A percentile compares a stretch with the other conserved stretches of the same genome.
Conservation (phyloP, 345 rosid genomes). For the Eucalyptus marginata region DNA sequence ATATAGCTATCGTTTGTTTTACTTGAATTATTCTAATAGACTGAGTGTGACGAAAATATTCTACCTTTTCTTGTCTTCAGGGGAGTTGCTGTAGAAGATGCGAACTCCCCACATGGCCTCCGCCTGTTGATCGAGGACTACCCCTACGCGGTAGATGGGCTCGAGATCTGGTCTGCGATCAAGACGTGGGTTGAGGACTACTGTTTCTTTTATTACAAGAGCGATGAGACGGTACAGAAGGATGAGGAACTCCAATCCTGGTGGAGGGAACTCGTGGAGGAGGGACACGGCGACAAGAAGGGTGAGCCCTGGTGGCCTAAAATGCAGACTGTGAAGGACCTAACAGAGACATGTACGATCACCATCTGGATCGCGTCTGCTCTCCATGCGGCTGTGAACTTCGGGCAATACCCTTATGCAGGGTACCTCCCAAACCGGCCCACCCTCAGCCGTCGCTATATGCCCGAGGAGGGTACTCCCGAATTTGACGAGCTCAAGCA, state of each 20-base stretch:
- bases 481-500: background rate
- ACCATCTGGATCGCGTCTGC: background rate
- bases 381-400: constrained; percentile 3
- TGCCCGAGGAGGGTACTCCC: background rate
- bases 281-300: constrained; percentile 34
- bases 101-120: background rate
- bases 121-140: constrained; percentile 10
- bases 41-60: background rate
- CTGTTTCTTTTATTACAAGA: constrained; percentile 14
- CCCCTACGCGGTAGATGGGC: constrained; percentile 34
- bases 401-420: constrained; percentile 3
- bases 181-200: constrained; percentile 24
- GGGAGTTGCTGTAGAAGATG: background rate
- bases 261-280: constrained; percentile 29
- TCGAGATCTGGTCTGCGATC: constrained; percentile 27
- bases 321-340: background rate
- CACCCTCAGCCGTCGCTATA: background rate
- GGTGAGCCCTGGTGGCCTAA: constrained; percentile 28
- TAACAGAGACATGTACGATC: background rate
- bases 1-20: background rate
- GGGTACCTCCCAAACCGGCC: background rate
- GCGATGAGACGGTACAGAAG: background rate
- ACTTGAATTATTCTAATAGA: background rate
- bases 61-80: background rate
- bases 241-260: constrained; percentile 29